Percentiles rank a stretch among this genome's conserved stretches.
Conservation (phyloP, 192 early-diverging fungal species). For the Gonapodya sp. region DNA sequence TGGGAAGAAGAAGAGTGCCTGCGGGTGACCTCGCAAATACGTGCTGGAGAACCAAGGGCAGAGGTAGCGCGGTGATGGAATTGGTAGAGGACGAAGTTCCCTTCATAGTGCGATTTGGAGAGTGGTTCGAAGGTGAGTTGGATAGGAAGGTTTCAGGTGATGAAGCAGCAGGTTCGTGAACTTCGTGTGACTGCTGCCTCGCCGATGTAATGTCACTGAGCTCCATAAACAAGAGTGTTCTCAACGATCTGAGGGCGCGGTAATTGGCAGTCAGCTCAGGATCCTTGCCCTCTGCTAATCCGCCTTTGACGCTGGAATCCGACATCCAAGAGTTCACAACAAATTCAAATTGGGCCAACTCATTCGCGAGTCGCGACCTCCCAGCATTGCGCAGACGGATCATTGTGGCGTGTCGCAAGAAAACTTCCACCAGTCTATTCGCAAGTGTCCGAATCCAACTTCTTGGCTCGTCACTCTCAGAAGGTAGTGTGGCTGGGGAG, state of each 20-base stretch:
- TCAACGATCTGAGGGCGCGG: slow-evolving; percentile 14
- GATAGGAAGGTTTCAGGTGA: too few species aligned
- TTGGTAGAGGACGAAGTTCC: too few species aligned
- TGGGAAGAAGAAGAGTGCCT: slow-evolving; percentile 39
- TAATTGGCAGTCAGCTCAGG: neutral
- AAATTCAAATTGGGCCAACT: slow-evolving; percentile 68
- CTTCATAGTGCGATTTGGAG: too few species aligned
- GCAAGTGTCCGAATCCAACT: slow-evolving; percentile 34
- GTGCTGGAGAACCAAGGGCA: slow-evolving; percentile 50
- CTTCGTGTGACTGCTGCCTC: slow-evolving; percentile 34
- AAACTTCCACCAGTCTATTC: slow-evolving; percentile 37
- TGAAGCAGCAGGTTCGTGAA: too few species aligned
- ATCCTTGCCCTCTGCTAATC: neutral
- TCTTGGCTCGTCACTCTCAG: slow-evolving; percentile 37
- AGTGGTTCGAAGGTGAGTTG: neutral
- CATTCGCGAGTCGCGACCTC: slow-evolving; percentile 54
- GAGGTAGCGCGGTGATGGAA: slow-evolving; percentile 28
- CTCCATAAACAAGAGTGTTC: slow-evolving; percentile 57
- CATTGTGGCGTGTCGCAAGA: slow-evolving; percentile 57
- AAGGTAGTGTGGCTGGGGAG: slow-evolving; percentile 20
- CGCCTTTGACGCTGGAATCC: slow-evolving; percentile 45
- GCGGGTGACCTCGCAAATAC: slow-evolving; percentile 44
- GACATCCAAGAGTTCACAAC: slow-evolving; percentile 48
- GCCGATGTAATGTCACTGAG: slow-evolving; percentile 12
- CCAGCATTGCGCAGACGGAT: slow-evolving; percentile 48